These are phyloP conservation scores for Piromyces sp. DNA, from an alignment of 192 early-diverging fungal species.

Conservation along the genomic window DNA sequence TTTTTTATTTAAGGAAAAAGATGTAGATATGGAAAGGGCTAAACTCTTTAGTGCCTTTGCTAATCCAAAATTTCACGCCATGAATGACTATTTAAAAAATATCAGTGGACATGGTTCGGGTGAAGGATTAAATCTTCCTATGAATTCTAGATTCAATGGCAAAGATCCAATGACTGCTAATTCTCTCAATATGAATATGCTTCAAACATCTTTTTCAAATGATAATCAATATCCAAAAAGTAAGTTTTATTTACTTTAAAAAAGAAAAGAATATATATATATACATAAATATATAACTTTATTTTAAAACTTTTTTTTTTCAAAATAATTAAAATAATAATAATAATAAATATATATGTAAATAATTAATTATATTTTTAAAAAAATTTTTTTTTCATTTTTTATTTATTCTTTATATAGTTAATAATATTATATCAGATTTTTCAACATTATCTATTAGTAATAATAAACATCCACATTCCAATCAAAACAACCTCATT, in stretches of 20 bases:
- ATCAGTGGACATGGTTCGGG: background rate
- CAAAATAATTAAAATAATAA: no score
- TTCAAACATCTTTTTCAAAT: background rate
- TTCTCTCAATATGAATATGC: background rate
- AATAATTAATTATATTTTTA: no score
- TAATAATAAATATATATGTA: no score
- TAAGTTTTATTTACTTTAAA: background rate
- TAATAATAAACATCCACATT: background rate
- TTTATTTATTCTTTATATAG: background rate
- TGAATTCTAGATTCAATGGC: background rate
- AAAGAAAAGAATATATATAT: no score
- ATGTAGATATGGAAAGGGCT: background rate
- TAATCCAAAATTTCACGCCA: background rate
- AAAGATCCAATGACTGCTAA: background rate
- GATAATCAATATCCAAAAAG: background rate
- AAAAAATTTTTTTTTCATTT: no score
- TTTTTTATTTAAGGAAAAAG: background rate
- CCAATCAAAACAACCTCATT: no score
- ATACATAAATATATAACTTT: no score
- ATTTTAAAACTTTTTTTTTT: no score
- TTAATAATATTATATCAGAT: background rate
- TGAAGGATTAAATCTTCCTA: no score
- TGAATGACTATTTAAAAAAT: background rate
- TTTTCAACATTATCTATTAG: background rate
- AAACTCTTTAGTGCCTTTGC: background rate